These are phyloP conservation scores for Asclepias syriaca DNA, from an alignment of 257 asterid genomes.

Conservation along the genomic window DNA sequence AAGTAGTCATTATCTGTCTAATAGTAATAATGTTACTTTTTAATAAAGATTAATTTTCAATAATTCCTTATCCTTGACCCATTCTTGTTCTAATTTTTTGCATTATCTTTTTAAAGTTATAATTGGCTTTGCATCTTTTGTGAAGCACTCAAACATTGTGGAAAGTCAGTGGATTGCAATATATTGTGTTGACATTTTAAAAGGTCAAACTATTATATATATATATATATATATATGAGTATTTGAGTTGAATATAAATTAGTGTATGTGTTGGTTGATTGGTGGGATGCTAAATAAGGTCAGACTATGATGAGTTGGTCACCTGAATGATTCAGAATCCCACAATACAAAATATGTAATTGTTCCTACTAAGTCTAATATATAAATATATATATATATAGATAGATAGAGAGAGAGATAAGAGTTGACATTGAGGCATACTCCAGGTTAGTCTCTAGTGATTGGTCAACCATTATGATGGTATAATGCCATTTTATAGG, in stretches of 20 bases:
- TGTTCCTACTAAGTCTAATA: background rate
- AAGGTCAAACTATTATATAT: background rate
- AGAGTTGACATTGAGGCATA: constrained; percentile 2
- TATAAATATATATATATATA: too few species aligned
- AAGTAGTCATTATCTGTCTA: background rate
- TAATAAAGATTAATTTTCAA: background rate
- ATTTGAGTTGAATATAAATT: too few species aligned
- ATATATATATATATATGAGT: too few species aligned
- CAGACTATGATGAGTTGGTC: constrained; percentile 6
- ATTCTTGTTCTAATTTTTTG: background rate
- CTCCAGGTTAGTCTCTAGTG: background rate
- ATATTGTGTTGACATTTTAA: background rate
- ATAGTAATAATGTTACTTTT: background rate
- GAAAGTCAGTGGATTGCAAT: background rate
- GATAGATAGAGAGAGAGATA: too few species aligned
- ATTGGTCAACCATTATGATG: constrained; percentile 1
- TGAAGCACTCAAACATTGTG: constrained; percentile 7
- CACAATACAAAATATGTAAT: background rate
- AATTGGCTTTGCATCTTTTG: background rate
- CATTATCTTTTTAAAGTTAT: background rate
- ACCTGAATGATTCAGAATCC: constrained; percentile 3
- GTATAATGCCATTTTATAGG: background rate
- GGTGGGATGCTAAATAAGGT: background rate
- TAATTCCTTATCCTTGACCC: background rate
- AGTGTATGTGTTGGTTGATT: background rate